These are phyloP conservation scores for Pythium pectinolyticum DNA, from an alignment of 352 stramenopile species.

Conservation along the genomic window DNA sequence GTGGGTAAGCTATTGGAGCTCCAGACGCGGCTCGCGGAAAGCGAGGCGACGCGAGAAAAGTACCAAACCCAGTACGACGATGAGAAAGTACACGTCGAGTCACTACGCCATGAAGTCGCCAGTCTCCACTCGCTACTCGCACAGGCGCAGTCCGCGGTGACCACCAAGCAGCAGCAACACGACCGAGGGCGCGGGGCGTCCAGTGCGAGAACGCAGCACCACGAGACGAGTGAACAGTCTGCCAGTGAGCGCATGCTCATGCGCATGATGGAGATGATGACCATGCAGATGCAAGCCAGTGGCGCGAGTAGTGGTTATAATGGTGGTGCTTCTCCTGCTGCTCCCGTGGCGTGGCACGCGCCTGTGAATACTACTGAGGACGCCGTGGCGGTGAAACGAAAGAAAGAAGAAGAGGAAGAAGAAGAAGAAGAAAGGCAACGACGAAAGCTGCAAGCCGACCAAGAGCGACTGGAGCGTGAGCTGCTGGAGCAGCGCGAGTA, in stretches of 20 bases:
- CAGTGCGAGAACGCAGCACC: constrained; percentile 5
- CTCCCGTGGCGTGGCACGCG: no score
- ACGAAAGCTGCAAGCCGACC: constrained; percentile 36
- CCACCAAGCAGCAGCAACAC: constrained; percentile 24
- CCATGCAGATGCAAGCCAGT: constrained; percentile 28
- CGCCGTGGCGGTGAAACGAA: no score
- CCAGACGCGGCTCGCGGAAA: constrained; percentile 48
- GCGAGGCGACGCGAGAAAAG: constrained; percentile 52
- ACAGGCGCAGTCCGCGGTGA: constrained; percentile 58
- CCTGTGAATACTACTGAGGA: no score
- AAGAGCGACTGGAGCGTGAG: constrained; percentile 44
- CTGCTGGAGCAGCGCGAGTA: constrained; percentile 52
- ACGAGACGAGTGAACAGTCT: constrained; percentile 19
- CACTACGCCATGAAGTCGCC: constrained; percentile 61
- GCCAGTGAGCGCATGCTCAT: constrained; percentile 43
- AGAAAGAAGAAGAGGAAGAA: constrained; percentile 5
- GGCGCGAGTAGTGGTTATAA: not conserved
- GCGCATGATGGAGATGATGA: constrained; percentile 73
- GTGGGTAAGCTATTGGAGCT: constrained; percentile 46
- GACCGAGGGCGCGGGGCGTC: constrained; percentile 15
- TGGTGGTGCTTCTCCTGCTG: no score
- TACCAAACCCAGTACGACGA: constrained; percentile 77
- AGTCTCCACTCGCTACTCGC: constrained; percentile 63
- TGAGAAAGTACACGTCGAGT: constrained; percentile 70
- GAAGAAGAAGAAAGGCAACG: constrained; percentile 10